Base-by-base conservation (phyloP, 352 stramenopile species). In the Saprolegnia diclina region DNA sequence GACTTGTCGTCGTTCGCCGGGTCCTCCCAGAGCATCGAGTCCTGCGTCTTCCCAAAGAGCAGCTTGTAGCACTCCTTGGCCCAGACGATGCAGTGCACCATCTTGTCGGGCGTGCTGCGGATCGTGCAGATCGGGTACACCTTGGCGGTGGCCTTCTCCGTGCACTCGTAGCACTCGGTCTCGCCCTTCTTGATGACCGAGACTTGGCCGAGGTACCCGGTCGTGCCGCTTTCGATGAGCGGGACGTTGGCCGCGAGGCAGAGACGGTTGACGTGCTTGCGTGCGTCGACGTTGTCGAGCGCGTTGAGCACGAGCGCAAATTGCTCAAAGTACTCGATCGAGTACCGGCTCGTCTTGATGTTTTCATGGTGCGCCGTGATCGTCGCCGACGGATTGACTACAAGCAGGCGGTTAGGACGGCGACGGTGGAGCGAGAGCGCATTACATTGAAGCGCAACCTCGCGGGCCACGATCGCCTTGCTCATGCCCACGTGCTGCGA, bases 51-150 rank as follows among this genome's bases (percentile, higher is more conserved):
- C 32, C 85, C 87, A 56, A 95, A 95, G 1, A 95, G 72, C 53
- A 95, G 74, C 73, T 95, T 95, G 76, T 92, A 95, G 73, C 83
- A 95, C 72, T 95, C 87, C 59, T 95, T 95, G 44, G 95, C 96
- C 97, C 97, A 99, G 32, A 99, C 97, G 72, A 99, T 99, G 77
- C 96, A 99, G 80, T 99, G 98, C 32, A 99, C 97, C 67, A 98
- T 97, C 82, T 99, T 99, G 76, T 97, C 95, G 0, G 98, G 98
- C 18, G 98, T 99, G 52, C 87, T 96, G 73, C 97, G 91, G 77
- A 99, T 99, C 46, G 98, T 99, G 78, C 98, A 99, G 75, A 99
- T 99, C 22, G 98, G 97, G 78, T 99, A 99, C 29, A 99, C 94
- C 74, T 99, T 99, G 67, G 98, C 65, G 69, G 97, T 83, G 76